A percentile compares a stretch with the other conserved stretches of the same genome.
Conservation (phyloP, 768 basidiomycete species). For the Leucocoprinus sp. region DNA sequence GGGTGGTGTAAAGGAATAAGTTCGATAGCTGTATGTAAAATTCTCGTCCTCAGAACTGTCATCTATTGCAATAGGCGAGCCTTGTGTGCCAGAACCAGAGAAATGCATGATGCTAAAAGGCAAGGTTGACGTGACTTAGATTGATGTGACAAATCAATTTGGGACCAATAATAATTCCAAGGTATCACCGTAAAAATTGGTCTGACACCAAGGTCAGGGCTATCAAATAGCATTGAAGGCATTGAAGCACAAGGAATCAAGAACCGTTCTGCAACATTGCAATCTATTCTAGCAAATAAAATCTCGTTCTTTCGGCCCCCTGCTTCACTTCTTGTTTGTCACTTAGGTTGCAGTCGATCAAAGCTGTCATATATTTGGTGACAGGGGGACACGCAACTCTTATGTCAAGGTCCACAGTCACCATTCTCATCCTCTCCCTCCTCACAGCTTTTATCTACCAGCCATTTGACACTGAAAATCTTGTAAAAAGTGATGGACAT, state of each 20-base stretch:
- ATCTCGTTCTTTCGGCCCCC: too few relatives aligned
- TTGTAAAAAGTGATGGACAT: slow-evolving; percentile 14
- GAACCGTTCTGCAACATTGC: too few relatives aligned
- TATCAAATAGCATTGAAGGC: too few relatives aligned
- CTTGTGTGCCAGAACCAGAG: slow-evolving; percentile 24
- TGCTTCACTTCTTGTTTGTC: too few relatives aligned
- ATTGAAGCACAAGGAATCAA: too few relatives aligned
- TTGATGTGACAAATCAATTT: background rate
- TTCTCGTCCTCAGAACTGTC: slow-evolving; percentile 35
- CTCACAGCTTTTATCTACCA: slow-evolving; percentile 24
- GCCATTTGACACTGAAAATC: slow-evolving; percentile 21
- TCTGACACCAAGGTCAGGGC: too few relatives aligned
- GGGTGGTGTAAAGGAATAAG: background rate
- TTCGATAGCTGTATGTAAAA: slow-evolving; percentile 20
- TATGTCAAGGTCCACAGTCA: slow-evolving; percentile 10
- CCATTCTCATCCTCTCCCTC: slow-evolving; percentile 20
- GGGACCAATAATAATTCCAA: background rate
- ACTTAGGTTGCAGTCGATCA: too few relatives aligned
- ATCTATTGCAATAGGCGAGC: slow-evolving; percentile 30
- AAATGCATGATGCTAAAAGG: slow-evolving; percentile 13
- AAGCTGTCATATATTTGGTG: background rate
- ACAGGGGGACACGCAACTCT: background rate
- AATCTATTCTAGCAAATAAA: too few relatives aligned
- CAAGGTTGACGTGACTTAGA: background rate
- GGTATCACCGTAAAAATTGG: too few relatives aligned